Base-by-base conservation (phyloP, 805 yeast genomes). In the Ogataea dorogensis region DNA sequence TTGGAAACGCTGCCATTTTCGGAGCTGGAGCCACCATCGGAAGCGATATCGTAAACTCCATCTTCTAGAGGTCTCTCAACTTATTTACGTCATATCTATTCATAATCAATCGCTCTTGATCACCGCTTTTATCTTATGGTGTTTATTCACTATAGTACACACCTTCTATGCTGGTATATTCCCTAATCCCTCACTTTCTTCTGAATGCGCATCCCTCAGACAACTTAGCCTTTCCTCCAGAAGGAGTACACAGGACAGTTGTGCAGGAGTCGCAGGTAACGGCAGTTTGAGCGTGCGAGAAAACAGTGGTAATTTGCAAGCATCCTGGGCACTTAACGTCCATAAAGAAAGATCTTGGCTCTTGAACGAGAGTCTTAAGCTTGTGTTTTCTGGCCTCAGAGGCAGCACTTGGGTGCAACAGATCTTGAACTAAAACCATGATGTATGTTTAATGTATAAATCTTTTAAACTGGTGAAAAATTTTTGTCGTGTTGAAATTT, bases 311-410 rank as follows among this genome's bases (percentile, higher is more conserved):
- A 78, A 93, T 93, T 82, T 82, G 85, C 70, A 91, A 79, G 79
- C 99, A 93, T 63, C 98, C 98, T 73, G 95, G 98, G 75, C 98
- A 93, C 75, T 91, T 93, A 61, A 93, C 98, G 68, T 93, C 99
- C 96, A 93, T 89, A 85, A 93, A 93, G 82, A 77, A 93, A 46
- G 98, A 89, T 83, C 98, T 86, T 73, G 99, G 99, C 51, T 85
- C 69, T 71, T 91, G 96, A 58, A 93, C 99, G 67, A 93, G 84
- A 64, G 85, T 81, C 88, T 91, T 93, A 67, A 89, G 80, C 77
- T 93, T 93, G 87, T 93, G 95, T 73, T 89, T 81, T 74, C 80
- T 82, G 64, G 88, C 89, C 82, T 93, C 99, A 59, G 96, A 69
- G 68, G 91, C 94, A 67, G 96, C 86, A 70, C 84, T 73, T 73